Conservation (phyloP, 371 early-diverging fungal species). For the Mortierella sp. region DNA sequence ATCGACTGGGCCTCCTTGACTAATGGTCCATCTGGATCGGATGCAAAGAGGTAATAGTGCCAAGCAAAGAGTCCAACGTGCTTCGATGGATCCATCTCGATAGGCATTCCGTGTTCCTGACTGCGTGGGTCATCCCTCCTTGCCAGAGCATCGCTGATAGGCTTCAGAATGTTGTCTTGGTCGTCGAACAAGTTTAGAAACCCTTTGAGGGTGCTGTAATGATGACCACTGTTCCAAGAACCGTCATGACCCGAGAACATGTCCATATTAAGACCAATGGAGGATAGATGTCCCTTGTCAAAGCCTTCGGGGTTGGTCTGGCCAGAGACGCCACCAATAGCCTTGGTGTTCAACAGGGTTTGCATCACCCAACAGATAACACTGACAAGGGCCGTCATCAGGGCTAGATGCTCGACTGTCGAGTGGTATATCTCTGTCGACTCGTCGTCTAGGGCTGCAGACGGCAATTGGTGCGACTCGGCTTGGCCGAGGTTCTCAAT, state of each 20-base stretch:
- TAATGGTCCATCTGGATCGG: constrained; percentile 17
- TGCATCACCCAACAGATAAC: constrained; percentile 46
- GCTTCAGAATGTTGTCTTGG: constrained; percentile 38
- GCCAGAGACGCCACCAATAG: not conserved
- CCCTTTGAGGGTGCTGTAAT: not conserved
- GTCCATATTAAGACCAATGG: constrained; percentile 3
- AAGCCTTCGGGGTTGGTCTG: not conserved
- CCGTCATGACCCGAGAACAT: not conserved
- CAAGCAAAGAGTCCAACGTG: constrained; percentile 38
- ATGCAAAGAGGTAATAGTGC: constrained; percentile 31
- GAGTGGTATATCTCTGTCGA: constrained; percentile 22
- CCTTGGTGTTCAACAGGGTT: not conserved
- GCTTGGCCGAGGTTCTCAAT: not conserved
- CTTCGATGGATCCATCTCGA: constrained; percentile 7
- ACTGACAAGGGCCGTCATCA: constrained; percentile 50
- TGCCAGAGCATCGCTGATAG: constrained; percentile 31
- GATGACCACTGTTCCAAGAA: not conserved
- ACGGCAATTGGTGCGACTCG: not conserved
- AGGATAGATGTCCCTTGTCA: not conserved
- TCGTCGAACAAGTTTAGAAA: constrained; percentile 35
- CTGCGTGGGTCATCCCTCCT: not conserved
- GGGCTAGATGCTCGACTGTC: constrained; percentile 39
- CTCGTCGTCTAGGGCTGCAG: not conserved
- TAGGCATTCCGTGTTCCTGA: not conserved
- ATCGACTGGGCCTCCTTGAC: constrained; percentile 9